Base-by-base conservation (phyloP, 139 green algal species). In the Pseudopediastrum boryanum region DNA sequence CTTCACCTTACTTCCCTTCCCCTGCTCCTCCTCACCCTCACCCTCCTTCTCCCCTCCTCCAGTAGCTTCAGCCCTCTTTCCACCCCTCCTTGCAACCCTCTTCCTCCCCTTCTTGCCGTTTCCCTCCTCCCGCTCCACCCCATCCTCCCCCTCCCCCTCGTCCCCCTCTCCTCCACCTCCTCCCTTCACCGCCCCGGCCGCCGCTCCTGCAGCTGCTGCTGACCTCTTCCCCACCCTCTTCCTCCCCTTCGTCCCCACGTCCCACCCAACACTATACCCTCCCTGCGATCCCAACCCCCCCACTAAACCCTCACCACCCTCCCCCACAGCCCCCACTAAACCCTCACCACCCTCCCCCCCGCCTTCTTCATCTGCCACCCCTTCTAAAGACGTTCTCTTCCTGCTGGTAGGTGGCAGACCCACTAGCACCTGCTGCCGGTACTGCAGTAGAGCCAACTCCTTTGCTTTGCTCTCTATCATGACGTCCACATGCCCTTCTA, bases 401-500 rank as follows among this genome's bases (percentile, higher is more conserved):
- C 48, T 58, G 54, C n/a, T 25, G 5, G 5, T 38, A 64, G 54
- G 10, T 36, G 25, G 5, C 54, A 54, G 33, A 0, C 76, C 70
- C 29, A 64, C n/a, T 38, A 83, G 38, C 0, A 72, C 71, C 4
- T 65, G 81, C 63, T 91, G 79, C 12, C 89, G 56, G 65, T 90
- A 90, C 41, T 70, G 44, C 67, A 94, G 83, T 72, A 94, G 70
- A 5, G 86, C 78, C 16, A 79, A 86, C 89, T 94, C 89, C 78
- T 92, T 93, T n/a, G 64, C 80, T 83, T 94, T 94, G 52, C 81
- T 77, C 81, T 94, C 90, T 13, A 94, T 94, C 48, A 94, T 86
- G 6, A 88, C 82, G 43, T 89, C 85, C 31, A 89, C 78, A 63
- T 84, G 43, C 1, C 21, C 75, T 80, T 89, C 88, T 8, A 92